Conservation (phyloP, 2,329 filamentous ascomycete genomes). For the Chaetomium globosum region DNA sequence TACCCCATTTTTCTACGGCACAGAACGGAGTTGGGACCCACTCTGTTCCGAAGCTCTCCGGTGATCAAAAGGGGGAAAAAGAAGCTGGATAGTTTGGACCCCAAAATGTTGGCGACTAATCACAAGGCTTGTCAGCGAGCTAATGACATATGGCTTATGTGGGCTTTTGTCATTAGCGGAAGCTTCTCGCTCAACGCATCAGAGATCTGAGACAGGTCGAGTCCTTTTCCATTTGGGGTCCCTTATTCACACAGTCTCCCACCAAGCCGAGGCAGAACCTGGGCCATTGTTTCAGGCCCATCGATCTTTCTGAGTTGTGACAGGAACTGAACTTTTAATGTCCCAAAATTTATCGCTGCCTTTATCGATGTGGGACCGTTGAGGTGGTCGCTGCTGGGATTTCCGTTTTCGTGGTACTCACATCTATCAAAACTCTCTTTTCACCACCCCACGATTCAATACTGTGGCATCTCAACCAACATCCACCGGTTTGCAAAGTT, state of each 20-base stretch:
- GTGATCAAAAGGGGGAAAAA: not conserved
- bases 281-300: not conserved
- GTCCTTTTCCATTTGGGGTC: too few species aligned
- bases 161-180: too few species aligned
- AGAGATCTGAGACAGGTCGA: too few species aligned
- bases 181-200: not conserved
- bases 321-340: not conserved
- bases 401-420: not conserved
- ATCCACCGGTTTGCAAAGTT: not conserved
- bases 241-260: not conserved
- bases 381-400: not conserved
- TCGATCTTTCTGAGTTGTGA: not conserved
- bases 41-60: slow-evolving; percentile 8
- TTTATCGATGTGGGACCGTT: not conserved
- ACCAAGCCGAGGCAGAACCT: not conserved
- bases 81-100: not conserved
- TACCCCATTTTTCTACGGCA: slow-evolving; percentile 24
- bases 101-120: not conserved
- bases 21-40: slow-evolving; percentile 19
- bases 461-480: not conserved
- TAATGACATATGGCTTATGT: too few species aligned
- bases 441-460: not conserved
- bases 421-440: not conserved
- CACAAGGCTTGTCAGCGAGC: not conserved
- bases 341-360: not conserved